These are phyloP conservation scores for Babesia microti DNA, from an alignment of 169 alveolate species.

Conservation along the genomic window DNA sequence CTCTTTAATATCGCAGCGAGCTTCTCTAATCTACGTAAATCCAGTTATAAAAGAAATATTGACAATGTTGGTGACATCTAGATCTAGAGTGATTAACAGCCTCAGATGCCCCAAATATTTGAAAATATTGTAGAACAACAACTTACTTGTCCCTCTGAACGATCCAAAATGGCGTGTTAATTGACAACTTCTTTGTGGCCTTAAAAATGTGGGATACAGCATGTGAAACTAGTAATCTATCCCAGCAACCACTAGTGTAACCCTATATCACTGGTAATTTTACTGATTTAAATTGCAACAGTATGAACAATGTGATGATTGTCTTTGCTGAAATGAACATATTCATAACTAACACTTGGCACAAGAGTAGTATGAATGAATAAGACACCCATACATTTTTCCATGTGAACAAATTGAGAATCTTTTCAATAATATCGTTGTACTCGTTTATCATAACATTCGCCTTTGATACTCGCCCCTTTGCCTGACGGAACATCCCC, in stretches of 20 bases:
- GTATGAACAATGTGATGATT: slow-evolving; percentile 18
- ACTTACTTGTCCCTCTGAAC: slow-evolving; percentile 23
- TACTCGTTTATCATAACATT: slow-evolving; percentile 33
- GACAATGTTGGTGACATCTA: too few relatives aligned
- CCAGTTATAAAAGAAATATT: too few relatives aligned
- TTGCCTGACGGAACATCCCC: slow-evolving; percentile 34
- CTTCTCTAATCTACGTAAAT: too few relatives aligned
- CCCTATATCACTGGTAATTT: too few relatives aligned
- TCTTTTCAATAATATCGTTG: slow-evolving; percentile 33
- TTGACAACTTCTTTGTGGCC: slow-evolving; percentile 25
- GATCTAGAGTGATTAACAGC: too few relatives aligned
- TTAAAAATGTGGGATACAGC: slow-evolving; percentile 18
- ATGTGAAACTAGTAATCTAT: slow-evolving; percentile 9
- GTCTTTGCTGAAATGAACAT: slow-evolving; percentile 13
- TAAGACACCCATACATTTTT: slow-evolving; percentile 18
- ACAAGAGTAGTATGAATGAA: slow-evolving; percentile 12
- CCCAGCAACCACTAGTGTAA: slow-evolving; percentile 39
- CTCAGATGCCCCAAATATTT: too few relatives aligned
- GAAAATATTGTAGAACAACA: too few relatives aligned
- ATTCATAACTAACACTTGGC: slow-evolving; percentile 10
- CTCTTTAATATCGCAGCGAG: slow-evolving; percentile 13
- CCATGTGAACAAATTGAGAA: slow-evolving; percentile 44
- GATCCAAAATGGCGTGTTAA: slow-evolving; percentile 42
- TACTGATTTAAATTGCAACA: slow-evolving; percentile 25
- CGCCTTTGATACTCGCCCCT: slow-evolving; percentile 31